Conservation (phyloP, 2,329 filamentous ascomycete genomes). For the Alternaria sp. region DNA sequence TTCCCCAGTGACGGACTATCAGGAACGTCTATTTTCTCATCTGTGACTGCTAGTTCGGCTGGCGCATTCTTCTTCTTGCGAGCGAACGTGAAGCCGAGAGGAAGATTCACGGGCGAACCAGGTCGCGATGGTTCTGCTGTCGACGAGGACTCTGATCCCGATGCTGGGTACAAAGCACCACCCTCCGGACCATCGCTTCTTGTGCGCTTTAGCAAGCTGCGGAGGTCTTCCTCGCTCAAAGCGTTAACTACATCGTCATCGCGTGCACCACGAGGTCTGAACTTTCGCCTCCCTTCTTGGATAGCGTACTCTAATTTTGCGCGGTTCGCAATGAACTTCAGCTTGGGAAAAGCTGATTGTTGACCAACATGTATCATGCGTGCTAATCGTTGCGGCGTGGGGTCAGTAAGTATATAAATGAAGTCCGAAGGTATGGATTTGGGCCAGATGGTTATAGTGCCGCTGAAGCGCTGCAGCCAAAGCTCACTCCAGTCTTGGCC, state of each 20-base stretch:
- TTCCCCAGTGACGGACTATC: constrained; percentile 43
- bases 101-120: constrained; percentile 39
- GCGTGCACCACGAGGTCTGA: constrained; percentile 42
- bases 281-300: constrained; percentile 63
- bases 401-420: constrained; percentile 75
- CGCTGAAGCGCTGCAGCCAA: constrained; percentile 94
- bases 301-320: constrained; percentile 81
- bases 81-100: constrained; percentile 42
- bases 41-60: constrained; percentile 13
- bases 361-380: constrained; percentile 92
- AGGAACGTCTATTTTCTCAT: constrained; percentile 19
- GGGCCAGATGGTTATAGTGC: constrained; percentile 96
- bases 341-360: constrained; percentile 87
- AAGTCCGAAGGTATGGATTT: constrained; percentile 83
- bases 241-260: constrained; percentile 50
- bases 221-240: constrained; percentile 59
- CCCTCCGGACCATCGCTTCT: constrained; percentile 30
- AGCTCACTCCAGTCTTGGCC: constrained; percentile 98
- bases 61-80: constrained; percentile 28
- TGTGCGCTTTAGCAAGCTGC: constrained; percentile 49
- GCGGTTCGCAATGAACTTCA: constrained; percentile 89
- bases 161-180: constrained; percentile 27
- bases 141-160: constrained; percentile 43
- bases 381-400: constrained; percentile 73
- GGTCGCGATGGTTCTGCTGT: constrained; percentile 37